These are phyloP conservation scores for Capsicum baccatum DNA, from an alignment of 257 asterid species.

Conservation along the genomic window DNA sequence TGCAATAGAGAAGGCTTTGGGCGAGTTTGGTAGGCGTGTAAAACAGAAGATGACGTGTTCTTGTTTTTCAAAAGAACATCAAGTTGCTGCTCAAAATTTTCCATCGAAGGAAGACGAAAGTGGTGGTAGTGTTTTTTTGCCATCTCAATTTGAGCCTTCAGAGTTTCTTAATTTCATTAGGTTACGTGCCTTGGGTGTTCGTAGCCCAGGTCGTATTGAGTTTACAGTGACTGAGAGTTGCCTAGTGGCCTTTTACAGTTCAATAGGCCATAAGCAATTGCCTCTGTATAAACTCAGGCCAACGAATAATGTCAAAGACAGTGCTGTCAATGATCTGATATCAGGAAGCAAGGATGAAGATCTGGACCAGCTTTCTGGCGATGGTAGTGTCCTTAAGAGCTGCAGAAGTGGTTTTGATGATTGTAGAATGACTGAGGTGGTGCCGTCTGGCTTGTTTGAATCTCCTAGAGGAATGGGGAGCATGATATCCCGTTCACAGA, in stretches of 20 bases:
- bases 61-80: constrained; percentile 56
- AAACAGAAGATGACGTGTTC: constrained; percentile 69
- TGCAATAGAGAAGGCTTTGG: constrained; percentile 70
- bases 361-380: constrained; percentile 27
- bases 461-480: constrained; percentile 21
- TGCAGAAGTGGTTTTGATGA: constrained; percentile 32
- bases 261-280: constrained; percentile 70
- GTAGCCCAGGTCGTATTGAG: constrained; percentile 51
- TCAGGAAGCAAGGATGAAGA: constrained; percentile 31
- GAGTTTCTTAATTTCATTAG: constrained; percentile 47
- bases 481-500: constrained; percentile 4
- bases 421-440: constrained; percentile 30
- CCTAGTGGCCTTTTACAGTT: constrained; percentile 62
- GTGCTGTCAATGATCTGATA: constrained; percentile 13
- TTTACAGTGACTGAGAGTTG: constrained; percentile 50
- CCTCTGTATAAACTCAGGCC: constrained; percentile 62
- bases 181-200: constrained; percentile 47
- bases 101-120: constrained; percentile 30
- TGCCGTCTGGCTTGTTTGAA: constrained; percentile 12
- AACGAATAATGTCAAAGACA: constrained; percentile 29
- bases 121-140: constrained; percentile 35
- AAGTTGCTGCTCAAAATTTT: constrained; percentile 30
- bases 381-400: constrained; percentile 18
- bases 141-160: constrained; percentile 60
- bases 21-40: constrained; percentile 62